Conservation (phyloP, 805 yeast genomes). For the Kluyveromyces wickerhamii region DNA sequence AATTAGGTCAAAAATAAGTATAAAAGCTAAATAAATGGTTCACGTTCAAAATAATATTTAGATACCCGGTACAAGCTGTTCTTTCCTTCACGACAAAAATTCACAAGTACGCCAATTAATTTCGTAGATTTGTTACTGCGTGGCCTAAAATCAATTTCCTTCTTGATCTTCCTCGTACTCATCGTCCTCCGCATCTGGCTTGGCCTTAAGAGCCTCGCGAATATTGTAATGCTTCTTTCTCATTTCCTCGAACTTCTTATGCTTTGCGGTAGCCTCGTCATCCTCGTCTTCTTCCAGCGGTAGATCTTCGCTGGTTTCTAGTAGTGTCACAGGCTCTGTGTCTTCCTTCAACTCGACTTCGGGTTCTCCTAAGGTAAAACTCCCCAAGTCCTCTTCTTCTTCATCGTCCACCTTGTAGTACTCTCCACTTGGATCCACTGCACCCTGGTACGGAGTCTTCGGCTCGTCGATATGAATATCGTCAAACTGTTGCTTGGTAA, state of each 20-base stretch:
- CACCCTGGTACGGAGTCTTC: conserved; percentile 91
- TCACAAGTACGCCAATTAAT: too few relatives aligned
- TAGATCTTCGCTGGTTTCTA: conserved; percentile 22
- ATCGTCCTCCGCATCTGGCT: conserved; percentile 19
- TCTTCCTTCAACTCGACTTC: conserved; percentile 33
- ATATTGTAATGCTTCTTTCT: conserved; percentile 76
- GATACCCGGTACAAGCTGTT: too few relatives aligned
- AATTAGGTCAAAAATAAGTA: too few relatives aligned
- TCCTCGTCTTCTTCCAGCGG: conserved; percentile 32
- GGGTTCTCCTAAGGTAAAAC: conserved; percentile 51
- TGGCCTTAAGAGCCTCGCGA: conserved; percentile 32
- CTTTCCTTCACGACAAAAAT: too few relatives aligned
- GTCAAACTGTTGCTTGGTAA: conserved; percentile 59
- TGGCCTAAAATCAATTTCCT: too few relatives aligned
- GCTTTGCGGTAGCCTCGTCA: conserved; percentile 50
- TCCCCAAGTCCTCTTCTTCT: conserved; percentile 43
- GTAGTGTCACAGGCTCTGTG: conserved; percentile 18
- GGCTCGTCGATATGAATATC: conserved; percentile 73
- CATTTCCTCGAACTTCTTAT: conserved; percentile 62
- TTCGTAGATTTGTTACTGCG: too few relatives aligned
- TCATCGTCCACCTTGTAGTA: conserved; percentile 68
- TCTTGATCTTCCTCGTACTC: conserved; percentile 15
- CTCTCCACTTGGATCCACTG: conserved; percentile 74
- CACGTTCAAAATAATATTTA: too few relatives aligned
- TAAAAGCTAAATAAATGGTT: too few relatives aligned